Percentiles rank a stretch among this genome's conserved stretches.
phyloP scores from a whole-genome alignment of 345 rosid genomes.

The Populus ilicifolia region DNA sequence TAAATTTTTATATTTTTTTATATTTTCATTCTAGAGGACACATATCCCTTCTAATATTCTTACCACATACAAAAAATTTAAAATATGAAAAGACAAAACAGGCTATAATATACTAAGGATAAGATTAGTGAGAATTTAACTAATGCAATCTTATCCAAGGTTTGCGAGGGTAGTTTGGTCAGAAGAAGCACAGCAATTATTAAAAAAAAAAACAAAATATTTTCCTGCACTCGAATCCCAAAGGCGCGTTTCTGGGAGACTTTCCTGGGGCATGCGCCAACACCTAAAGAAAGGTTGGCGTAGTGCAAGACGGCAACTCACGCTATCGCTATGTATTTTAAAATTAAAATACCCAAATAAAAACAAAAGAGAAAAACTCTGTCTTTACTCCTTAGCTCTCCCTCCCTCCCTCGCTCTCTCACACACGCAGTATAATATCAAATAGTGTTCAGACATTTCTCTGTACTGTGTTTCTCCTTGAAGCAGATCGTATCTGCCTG shows the following conservation, averaged over 20 bases:
- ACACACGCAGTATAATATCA: neutral
- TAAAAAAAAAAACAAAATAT: neutral
- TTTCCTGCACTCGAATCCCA: neutral
- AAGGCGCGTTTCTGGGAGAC: neutral
- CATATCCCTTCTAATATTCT: no score
- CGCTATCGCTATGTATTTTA: neutral
- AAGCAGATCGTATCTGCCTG: neutral
- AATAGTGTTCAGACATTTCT: neutral
- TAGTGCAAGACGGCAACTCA: slow-evolving; percentile 20
- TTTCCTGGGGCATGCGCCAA: no score
- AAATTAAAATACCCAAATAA: neutral
- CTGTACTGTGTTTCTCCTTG: neutral
- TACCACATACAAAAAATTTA: no score
- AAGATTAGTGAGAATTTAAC: no score
- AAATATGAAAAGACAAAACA: no score
- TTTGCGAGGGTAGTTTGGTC: neutral
- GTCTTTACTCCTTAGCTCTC: neutral
- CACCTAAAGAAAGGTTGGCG: no score
- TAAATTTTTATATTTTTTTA: neutral
- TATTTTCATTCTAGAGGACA: no score
- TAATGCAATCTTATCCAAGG: no score
- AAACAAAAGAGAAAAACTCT: neutral
- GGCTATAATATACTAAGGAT: no score
- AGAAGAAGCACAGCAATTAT: neutral
- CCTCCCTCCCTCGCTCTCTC: neutral